Base-by-base conservation (phyloP, 2,329 filamentous ascomycete species). In the Phyllosticta capitalensis region DNA sequence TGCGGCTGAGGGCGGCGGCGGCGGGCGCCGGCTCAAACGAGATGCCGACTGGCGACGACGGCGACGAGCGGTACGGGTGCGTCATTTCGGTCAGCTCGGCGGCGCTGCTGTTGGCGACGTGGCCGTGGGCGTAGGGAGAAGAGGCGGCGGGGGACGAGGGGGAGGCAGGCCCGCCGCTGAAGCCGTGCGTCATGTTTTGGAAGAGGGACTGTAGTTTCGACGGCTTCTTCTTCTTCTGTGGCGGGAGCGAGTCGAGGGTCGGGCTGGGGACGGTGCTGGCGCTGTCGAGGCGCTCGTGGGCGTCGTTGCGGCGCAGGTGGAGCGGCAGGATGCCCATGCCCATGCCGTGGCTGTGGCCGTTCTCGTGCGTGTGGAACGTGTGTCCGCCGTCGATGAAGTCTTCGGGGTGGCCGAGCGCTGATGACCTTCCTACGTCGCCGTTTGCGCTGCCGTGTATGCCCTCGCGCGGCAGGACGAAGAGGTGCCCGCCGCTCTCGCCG, bases 401-500 rank as follows among this genome's bases (percentile, higher is more conserved):
- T 5, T 53, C 19, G 9, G 22, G 52, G 1, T 22, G 38, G 7
- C 9, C 48, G 10, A 52, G 56, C 14, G 38, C n/a, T n/a, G 14
- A n/a, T 45, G 38, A 45, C 17, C 38, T 17, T 19, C 38, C 38
- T n/a, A n/a, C 6, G 17, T 6, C 14, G 38, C 38, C 14, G 14
- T 45, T 45, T 0, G 38, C 14, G 38, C 14, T 14, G 38, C n/a
- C 51, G 10, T 38, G 51, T 1, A 59, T 38, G n/a, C 51, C 56
- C 19, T 59, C 56, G 19, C 54, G 53, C 12, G 56, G 56, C 12
- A 59, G 33, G 17, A 59, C 33, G 56, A 59, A 59, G 12, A 59
- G 33, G 38, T 59, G 56, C 22, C 56, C 56, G 6, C 56, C 56
- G 38, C 51, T 59, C 24, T 59, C 56, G 38, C 56, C 56, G 38